Conservation (phyloP, 495 filamentous ascomycete species). For the Mytilinidion resinicola region DNA sequence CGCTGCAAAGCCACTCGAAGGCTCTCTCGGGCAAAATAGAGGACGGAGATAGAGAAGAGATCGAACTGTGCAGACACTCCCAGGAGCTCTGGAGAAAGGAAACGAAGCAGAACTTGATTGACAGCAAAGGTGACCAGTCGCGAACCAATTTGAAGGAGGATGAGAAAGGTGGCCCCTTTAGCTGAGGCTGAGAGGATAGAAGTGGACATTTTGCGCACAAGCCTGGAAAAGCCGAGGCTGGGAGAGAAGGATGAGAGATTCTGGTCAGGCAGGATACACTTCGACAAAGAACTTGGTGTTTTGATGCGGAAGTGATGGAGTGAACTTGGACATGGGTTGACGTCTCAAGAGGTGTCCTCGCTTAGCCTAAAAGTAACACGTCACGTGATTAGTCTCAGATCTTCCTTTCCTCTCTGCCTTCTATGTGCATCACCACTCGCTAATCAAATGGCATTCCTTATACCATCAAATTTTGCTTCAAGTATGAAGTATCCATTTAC, state of each 20-base stretch:
- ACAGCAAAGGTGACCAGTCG: slow-evolving; percentile 81
- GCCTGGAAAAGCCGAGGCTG: background rate
- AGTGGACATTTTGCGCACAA: slow-evolving; percentile 12
- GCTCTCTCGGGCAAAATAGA: slow-evolving; percentile 89
- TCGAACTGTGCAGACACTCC: slow-evolving; percentile 86
- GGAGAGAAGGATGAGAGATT: background rate
- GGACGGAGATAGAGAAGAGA: slow-evolving; percentile 75
- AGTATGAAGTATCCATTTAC: too few relatives aligned
- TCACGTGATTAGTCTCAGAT: too few relatives aligned
- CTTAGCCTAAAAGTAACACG: too few relatives aligned
- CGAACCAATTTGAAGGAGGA: slow-evolving; percentile 76
- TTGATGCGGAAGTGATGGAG: too few relatives aligned
- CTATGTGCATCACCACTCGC: too few relatives aligned
- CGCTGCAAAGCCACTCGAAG: slow-evolving; percentile 80
- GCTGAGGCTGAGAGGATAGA: slow-evolving; percentile 46
- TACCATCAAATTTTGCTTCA: too few relatives aligned
- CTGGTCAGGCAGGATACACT: too few relatives aligned
- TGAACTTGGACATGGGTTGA: too few relatives aligned
- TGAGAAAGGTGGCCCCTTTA: slow-evolving; percentile 73
- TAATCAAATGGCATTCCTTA: too few relatives aligned
- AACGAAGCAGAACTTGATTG: slow-evolving; percentile 84
- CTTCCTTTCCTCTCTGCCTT: too few relatives aligned
- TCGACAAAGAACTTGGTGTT: too few relatives aligned
- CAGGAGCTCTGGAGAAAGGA: slow-evolving; percentile 72
- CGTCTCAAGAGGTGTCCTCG: too few relatives aligned